These are phyloP conservation scores for Alectoria sarmentosa DNA, from an alignment of 495 filamentous ascomycete genomes.

Conservation along the genomic window DNA sequence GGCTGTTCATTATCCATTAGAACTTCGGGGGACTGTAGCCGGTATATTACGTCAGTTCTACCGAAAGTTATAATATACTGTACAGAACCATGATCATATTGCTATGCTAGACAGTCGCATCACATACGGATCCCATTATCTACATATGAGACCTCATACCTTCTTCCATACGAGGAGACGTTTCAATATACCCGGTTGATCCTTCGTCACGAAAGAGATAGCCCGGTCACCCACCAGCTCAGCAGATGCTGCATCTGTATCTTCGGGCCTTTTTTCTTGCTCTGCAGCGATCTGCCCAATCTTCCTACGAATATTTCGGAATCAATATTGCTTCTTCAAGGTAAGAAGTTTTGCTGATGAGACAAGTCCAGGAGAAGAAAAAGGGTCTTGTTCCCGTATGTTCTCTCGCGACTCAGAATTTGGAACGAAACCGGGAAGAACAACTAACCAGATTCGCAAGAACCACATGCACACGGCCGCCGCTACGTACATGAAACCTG, in stretches of 20 bases:
- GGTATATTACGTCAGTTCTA: too few relatives aligned
- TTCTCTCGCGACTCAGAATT: too few relatives aligned
- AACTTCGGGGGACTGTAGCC: neutral
- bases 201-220: conserved; percentile 1
- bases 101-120: neutral
- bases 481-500: conserved; percentile 52
- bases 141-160: conserved; percentile 18
- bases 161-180: conserved; percentile 22
- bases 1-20: neutral
- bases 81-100: neutral
- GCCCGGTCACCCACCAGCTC: conserved; percentile 8
- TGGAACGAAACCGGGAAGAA: too few relatives aligned
- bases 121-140: neutral
- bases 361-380: too few relatives aligned
- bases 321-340: too few relatives aligned
- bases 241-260: conserved; percentile 9
- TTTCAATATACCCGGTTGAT: conserved; percentile 16
- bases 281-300: conserved; percentile 20
- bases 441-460: conserved; percentile 34
- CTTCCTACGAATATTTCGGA: too few relatives aligned
- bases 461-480: conserved; percentile 47
- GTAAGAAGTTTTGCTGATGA: too few relatives aligned
- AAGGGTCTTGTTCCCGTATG: too few relatives aligned
- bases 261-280: conserved; percentile 14
- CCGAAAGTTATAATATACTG: neutral